Evolutionary conservation across 352 stramenopile genomes (phyloP).

Genomic region (Thalassiosira sp.): DNA sequence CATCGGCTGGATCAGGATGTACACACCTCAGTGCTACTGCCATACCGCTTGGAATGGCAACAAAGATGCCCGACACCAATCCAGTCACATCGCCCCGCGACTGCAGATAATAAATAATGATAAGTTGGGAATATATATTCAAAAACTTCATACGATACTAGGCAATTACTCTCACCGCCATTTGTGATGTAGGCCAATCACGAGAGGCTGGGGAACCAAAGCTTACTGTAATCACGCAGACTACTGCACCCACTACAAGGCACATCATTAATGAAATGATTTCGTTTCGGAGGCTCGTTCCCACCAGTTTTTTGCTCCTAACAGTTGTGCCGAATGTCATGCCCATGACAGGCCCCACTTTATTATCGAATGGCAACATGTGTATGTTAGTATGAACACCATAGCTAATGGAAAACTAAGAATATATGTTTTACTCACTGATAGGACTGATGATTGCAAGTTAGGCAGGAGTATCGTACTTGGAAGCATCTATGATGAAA

Average conservation of each 20-base stretch:
- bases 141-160: too few species aligned
- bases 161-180: too few species aligned
- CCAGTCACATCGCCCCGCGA: constrained; percentile 28
- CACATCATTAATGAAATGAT: not conserved
- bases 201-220: not conserved
- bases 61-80: constrained; percentile 70
- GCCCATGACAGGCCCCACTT: not conserved
- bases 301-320: not conserved
- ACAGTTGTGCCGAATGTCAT: not conserved
- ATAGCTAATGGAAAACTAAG: too few species aligned
- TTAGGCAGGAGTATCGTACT: too few species aligned
- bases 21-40: constrained; percentile 79
- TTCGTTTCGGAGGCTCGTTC: not conserved
- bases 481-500: too few species aligned
- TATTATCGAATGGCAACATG: too few species aligned
- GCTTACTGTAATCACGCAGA: not conserved
- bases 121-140: too few species aligned
- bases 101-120: too few species aligned
- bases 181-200: not conserved
- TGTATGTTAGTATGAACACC: too few species aligned
- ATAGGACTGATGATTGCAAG: too few species aligned
- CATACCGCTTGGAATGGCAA: constrained; percentile 78
- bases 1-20: too few species aligned
- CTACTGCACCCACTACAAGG: not conserved
- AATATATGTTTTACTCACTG: too few species aligned